These are phyloP conservation scores for Hymenoscyphus scutula DNA, from an alignment of 2,329 filamentous ascomycete genomes.

Conservation along the genomic window DNA sequence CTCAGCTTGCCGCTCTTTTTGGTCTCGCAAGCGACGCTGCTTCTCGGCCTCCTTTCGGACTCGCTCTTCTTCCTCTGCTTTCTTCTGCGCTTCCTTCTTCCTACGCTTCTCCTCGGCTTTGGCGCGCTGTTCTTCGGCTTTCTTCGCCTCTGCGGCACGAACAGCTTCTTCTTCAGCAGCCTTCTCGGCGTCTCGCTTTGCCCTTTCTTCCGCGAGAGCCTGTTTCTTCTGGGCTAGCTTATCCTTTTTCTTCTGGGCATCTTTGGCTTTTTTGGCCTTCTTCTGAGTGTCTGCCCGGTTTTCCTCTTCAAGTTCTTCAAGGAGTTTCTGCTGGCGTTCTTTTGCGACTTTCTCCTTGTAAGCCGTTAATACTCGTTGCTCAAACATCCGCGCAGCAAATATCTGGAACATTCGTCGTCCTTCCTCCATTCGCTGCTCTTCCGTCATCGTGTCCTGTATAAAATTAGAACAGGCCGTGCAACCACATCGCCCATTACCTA, in stretches of 20 bases:
- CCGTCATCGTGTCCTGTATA: conserved; percentile 85
- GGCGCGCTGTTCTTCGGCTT: conserved; percentile 73
- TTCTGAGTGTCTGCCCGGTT: conserved; percentile 70
- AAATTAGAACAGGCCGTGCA: conserved; percentile 38
- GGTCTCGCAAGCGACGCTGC: conserved; percentile 74
- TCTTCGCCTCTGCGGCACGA: conserved; percentile 73
- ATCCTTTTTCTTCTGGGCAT: conserved; percentile 93
- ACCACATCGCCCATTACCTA: conserved; percentile 39
- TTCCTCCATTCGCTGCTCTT: conserved; percentile 98
- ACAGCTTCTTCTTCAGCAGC: conserved; percentile 80
- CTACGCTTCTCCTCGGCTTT: conserved; percentile 88
- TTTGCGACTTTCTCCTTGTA: conserved; percentile 96
- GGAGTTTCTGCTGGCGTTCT: conserved; percentile 84
- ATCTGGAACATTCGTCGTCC: conserved; percentile 99
- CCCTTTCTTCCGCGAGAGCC: conserved; percentile 85
- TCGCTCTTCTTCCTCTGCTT: conserved; percentile 85
- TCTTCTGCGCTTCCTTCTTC: conserved; percentile 88
- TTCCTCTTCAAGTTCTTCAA: conserved; percentile 90
- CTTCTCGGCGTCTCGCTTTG: conserved; percentile 82
- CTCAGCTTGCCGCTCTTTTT: conserved; percentile 82
- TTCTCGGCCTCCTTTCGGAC: conserved; percentile 82
- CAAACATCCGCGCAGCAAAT: conserved; percentile 98
- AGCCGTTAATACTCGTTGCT: conserved; percentile 93
- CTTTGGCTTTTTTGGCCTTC: conserved; percentile 89
- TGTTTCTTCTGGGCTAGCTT: conserved; percentile 88